Base-by-base conservation (phyloP, 2,329 filamentous ascomycete species). In the Coniochaeta sp. region DNA sequence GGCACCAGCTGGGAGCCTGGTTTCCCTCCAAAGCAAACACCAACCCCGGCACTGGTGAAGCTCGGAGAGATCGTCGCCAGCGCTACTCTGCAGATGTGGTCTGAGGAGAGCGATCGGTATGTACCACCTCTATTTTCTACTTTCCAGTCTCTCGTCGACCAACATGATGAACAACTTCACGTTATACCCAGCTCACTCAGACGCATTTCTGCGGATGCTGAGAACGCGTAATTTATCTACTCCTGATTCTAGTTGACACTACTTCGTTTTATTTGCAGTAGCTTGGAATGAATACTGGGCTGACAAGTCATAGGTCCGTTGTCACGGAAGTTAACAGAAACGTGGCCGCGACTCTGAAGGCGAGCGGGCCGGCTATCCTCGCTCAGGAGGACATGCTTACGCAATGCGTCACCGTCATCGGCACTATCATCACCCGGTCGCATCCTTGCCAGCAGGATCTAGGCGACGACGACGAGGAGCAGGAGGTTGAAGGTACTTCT, bases 111-210 rank as follows among this genome's bases (percentile, higher is more conserved):
- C 71, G 95, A 99, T 76, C 87, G 92, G 93, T 97, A 89, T 72
- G 93, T 91, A 26, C 54, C 54, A 34, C 31, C 38, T 52, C 57
- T 40, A 65, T 63, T 40, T 65, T 63, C 63, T 63, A 52, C 64
- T 31, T 19, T 38, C 17, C 2, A 22, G 36, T 58, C 60, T 26
- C 11, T 22, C 8, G 8, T 62, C 47, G 60, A 31, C 12, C 33
- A 3, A 57, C 70, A 88, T 91, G 92, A 97, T 97, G 92, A 96
- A 77, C 81, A 84, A 80, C 76, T 79, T 85, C 33, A 87, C 90
- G 91, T 93, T 93, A 93, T 85, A 93, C 93, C 92, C 93, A 97
- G 93, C 93, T 97, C 93, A 97, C 93, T 96, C 91, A 90, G 89
- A 98, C 88, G 88, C 90, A 84, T 79, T 79, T 83, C 78, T 86